These are phyloP conservation scores for Prunus mume DNA, from an alignment of 306 rosid species.

Conservation along the genomic window DNA sequence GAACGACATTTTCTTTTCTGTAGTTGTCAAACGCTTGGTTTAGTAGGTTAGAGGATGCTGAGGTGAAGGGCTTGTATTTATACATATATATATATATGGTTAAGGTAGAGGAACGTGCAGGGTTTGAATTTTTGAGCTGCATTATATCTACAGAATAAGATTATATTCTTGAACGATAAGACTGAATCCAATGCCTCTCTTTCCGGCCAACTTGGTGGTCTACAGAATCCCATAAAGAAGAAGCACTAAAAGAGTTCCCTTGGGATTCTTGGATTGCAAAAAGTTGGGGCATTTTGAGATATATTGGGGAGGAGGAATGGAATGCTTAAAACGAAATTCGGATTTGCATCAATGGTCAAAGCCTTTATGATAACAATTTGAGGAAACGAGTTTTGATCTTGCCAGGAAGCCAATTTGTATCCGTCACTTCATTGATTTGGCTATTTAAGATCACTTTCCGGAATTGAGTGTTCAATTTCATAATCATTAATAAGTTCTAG, in stretches of 20 bases:
- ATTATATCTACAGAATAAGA: background rate
- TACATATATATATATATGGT: background rate
- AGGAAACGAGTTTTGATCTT: background rate
- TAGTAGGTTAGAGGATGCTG: background rate
- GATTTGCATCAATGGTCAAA: background rate
- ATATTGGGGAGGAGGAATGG: background rate
- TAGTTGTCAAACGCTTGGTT: background rate
- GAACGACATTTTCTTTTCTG: slow-evolving; percentile 13
- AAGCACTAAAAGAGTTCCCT: background rate
- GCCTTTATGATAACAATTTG: background rate
- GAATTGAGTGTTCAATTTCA: too few species aligned
- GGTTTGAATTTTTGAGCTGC: background rate
- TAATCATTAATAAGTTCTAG: too few species aligned
- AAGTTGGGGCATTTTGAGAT: too few species aligned
- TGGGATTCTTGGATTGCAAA: background rate
- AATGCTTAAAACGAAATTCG: background rate
- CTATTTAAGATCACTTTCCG: too few species aligned
- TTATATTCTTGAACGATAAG: slow-evolving; percentile 31
- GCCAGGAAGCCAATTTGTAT: too few species aligned
- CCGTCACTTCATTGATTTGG: too few species aligned
- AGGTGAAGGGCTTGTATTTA: background rate
- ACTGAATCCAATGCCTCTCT: slow-evolving; percentile 33
- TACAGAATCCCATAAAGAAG: background rate
- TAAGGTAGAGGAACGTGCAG: background rate
- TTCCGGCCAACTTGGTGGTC: background rate